phyloP scores from a whole-genome alignment of 768 basidiomycete species.

The Amanita molliuscula region DNA sequence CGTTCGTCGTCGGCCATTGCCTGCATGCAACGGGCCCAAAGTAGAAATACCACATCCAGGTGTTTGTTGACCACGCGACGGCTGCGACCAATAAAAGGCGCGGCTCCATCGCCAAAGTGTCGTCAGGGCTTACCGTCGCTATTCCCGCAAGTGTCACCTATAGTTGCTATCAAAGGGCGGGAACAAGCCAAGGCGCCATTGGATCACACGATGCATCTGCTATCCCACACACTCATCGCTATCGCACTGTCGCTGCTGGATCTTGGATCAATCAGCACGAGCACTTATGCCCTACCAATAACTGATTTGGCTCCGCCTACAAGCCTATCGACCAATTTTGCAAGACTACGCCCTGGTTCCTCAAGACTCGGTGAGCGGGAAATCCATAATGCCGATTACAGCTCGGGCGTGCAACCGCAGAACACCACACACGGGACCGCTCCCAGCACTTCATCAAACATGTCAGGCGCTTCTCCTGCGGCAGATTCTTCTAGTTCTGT shows the following conservation, averaged over 20 bases:
- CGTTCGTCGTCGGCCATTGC: neutral
- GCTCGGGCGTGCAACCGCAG: neutral
- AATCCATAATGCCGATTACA: constrained; percentile 5
- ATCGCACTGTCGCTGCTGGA: neutral
- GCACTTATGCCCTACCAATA: constrained; percentile 1
- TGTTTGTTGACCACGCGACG: neutral
- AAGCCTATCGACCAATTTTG: neutral
- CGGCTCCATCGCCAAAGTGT: neutral
- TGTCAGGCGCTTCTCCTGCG: neutral
- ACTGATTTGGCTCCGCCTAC: neutral
- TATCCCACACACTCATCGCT: constrained; percentile 1
- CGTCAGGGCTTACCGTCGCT: neutral
- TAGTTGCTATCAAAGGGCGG: neutral
- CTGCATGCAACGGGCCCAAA: neutral
- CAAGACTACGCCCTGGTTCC: neutral
- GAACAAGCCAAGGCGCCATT: neutral
- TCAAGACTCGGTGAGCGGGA: neutral
- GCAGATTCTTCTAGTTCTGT: neutral
- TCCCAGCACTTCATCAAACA: neutral
- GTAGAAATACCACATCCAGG: constrained; percentile 1
- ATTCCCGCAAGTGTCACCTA: neutral
- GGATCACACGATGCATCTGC: constrained; percentile 1
- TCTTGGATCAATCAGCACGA: neutral
- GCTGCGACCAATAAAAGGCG: neutral
- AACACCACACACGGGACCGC: neutral